Evolutionary conservation across 441 rosid genomes (phyloP), one percentile per base, ranked within the genome.

Genomic region (Populus hybrid): DNA sequence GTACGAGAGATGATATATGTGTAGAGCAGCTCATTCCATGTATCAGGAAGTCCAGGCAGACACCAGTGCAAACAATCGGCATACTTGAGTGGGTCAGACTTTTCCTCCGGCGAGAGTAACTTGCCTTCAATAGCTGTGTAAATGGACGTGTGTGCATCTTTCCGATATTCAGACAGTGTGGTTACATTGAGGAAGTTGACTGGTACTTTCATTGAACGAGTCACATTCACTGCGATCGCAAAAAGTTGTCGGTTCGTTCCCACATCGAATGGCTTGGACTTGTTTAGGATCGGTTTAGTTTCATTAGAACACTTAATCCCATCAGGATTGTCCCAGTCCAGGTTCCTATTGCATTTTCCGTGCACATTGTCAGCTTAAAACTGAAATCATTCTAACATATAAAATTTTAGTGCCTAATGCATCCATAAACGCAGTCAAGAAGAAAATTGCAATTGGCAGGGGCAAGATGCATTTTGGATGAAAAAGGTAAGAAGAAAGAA

Each of bases 61-160:
- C 97, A 92, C 95, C 97, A 87, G 77, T 94, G 97, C 73, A 88
- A 84, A 72, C 97, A 94, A 82, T 90, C 95, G 0, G 95, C 98
- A 73, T 85, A 89, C 10, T 85, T 90, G 12, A 86, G 82, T 0
- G 90, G 96, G 73, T 91, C 92, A 12, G 93, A 92, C 81, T 87
- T 75, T 66, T 94, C 92, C 31, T 90, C 90, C 7, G 89, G 86
- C 0, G 94, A 86, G 40, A 93, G 80, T 85, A 91, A 73, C 82
- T 92, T 89, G 78, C 95, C 96, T 68, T 89, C 94, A 2, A 92
- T 85, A 64, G 89, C 86, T 3, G 94, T 90, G 72, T 91, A 74
- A 53, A 93, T 85, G n/a, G 97, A 87, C 28, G 94, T 90, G 74
- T 94, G 98, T 23, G 97, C 98, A 78, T 94, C 97, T 83, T 94